Base-by-base conservation (phyloP, 1,139 yeast species). In the Yamadazyma sp. region DNA sequence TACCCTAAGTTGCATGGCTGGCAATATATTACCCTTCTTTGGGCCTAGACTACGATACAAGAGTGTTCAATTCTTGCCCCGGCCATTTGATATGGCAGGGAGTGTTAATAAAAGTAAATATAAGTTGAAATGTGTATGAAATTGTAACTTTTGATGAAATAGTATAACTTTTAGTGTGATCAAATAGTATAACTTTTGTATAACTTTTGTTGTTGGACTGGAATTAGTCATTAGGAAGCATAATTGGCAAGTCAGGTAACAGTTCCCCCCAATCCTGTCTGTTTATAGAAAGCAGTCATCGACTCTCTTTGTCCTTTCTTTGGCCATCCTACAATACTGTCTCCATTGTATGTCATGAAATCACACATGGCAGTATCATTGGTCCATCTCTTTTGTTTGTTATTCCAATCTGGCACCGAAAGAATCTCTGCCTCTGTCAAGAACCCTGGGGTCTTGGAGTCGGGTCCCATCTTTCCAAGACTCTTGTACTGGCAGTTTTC, bases 1-100 rank as follows among this genome's bases (percentile, higher is more conserved):
- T 47, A 46, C 31, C 52, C 51, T 20, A 51, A 50, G 29, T 44
- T 56, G 22, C 50, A 41, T 23, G 66, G 67, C 1, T 61, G 62
- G 65, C 48, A 49, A 42, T 44, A 43, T 27, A 24, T 59, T n/a
- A 53, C 54, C 3, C 34, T 56, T 37, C 40, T 60, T 31, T 59
- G 64, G 64, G 53, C 50, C 21, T 40, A 31, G 14, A 30, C 16
- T n/a, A 10, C 6, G 5, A 12, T 4, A 12, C 4, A 5, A 12
- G 21, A 6, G 21, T 18, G 21, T 18, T 18, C 21, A 18, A 18
- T 18, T 18, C 21, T 5, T 18, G 8, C 21, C 21, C 8, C 8
- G 5, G 21, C 8, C 7, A 8, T 18, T 18, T 18, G 21, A 18
- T 18, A 18, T 8, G 21, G 21, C 21, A 18, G 21, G 8, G 21